Base-by-base conservation (phyloP, 192 early-diverging fungal genomes). In the Coemansia sp. region DNA sequence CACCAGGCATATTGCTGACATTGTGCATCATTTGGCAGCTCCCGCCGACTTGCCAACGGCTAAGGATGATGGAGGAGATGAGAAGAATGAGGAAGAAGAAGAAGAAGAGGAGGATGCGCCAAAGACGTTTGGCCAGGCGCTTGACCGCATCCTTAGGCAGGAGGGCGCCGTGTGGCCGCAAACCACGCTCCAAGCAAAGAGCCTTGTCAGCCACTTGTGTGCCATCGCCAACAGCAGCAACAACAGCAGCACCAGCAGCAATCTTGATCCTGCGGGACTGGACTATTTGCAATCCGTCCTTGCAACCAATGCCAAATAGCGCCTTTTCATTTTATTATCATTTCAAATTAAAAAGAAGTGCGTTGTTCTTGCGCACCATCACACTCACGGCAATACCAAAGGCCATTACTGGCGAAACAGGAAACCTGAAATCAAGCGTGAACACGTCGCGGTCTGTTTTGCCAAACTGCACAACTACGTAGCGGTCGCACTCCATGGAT, bases 391-490 rank as follows among this genome's bases (percentile, higher is more conserved):
- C 95, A 54, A 97, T 91, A 3, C 89, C 90, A 73, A 99, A 91
- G 0, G 93, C 95, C 72, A 92, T 90, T 45, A 97, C 63, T 9
- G 90, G 85, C 11, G 92, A 89, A 76, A 97, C 87, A 0, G 97
- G 97, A 64, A 93, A 99, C 63, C 91, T 89, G 43, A 90, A 90
- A 70, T 99, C 97, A 71, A 99, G 82, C 0, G 93, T 91, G 65
- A 97, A 99, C 33, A 79, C 79, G 60, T 96, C 87, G 11, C 87
- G 82, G 0, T 67, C 76, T 5, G 86, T 85, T 38, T 91, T 83
- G 66, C 97, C 97, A 79, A 96, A 99, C 75, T 99, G 97, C 88
- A 97, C 83, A 20, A 91, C 87, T 48, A 94, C 92, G 62, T 97
- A 96, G 69, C 95, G 93, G 75, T 95, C 76, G 70, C 96, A 93